Percentiles rank a stretch among this genome's conserved stretches.
Evolutionary conservation across 352 stramenopile species (phyloP).

Genomic region (Globisporangium mamillatum): DNA sequence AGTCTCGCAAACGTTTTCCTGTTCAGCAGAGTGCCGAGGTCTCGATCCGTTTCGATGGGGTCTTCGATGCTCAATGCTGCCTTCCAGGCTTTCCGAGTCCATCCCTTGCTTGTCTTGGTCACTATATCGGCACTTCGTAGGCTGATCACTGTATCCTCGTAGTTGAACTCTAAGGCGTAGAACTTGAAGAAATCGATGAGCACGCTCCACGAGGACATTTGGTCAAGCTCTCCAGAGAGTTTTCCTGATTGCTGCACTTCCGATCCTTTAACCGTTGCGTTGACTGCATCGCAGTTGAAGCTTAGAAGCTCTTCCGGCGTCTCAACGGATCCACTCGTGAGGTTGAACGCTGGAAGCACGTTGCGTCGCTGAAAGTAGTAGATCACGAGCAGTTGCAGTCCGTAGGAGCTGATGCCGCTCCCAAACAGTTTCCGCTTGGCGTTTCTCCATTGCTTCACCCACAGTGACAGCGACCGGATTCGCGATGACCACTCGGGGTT

Average conservation of each 20-base stretch:
- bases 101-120: slow-evolving; percentile 47
- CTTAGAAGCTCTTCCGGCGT: slow-evolving; percentile 17
- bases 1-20: slow-evolving; percentile 47
- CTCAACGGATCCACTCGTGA: slow-evolving; percentile 21
- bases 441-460: slow-evolving; percentile 57
- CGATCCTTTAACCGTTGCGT: slow-evolving; percentile 15
- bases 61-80: slow-evolving; percentile 69
- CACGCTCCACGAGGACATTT: slow-evolving; percentile 30
- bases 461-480: slow-evolving; percentile 20
- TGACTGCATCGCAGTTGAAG: slow-evolving; percentile 25
- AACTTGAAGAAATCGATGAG: slow-evolving; percentile 71
- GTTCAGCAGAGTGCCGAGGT: slow-evolving; percentile 71
- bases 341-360: slow-evolving; percentile 49
- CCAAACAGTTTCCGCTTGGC: slow-evolving; percentile 31
- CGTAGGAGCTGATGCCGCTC: slow-evolving; percentile 62
- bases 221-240: neutral
- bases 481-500: neutral
- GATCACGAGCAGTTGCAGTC: slow-evolving; percentile 59
- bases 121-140: slow-evolving; percentile 32
- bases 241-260: neutral
- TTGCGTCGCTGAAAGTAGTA: slow-evolving; percentile 60
- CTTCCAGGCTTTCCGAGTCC: slow-evolving; percentile 38
- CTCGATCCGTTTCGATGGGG: slow-evolving; percentile 62
- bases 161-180: slow-evolving; percentile 74
- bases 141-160: slow-evolving; percentile 54